These are phyloP conservation scores for Apiospora sp. DNA, from an alignment of 2,329 filamentous ascomycete species.

Conservation along the genomic window DNA sequence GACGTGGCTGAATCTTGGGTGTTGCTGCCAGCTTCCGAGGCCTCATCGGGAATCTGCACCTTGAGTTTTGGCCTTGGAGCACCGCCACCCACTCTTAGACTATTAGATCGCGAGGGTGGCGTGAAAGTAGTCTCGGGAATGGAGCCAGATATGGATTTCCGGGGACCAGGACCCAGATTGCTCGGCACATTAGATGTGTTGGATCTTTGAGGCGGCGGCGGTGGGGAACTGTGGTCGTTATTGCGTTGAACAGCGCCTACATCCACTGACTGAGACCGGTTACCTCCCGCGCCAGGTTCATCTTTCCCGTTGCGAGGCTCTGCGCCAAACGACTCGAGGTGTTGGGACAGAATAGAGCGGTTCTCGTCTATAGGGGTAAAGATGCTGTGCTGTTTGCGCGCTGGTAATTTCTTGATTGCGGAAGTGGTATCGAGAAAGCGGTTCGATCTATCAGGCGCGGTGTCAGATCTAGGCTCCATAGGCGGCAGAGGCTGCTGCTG, in stretches of 20 bases:
- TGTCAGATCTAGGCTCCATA: slow-evolving; percentile 58
- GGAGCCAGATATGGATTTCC: slow-evolving; percentile 63
- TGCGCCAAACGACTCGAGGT: slow-evolving; percentile 73
- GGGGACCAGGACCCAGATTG: slow-evolving; percentile 49
- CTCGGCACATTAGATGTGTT: slow-evolving; percentile 57
- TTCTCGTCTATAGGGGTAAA: slow-evolving; percentile 98
- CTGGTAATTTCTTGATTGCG: slow-evolving; percentile 61
- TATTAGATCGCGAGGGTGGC: slow-evolving; percentile 81
- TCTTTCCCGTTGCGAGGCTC: slow-evolving; percentile 54
- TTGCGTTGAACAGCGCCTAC: slow-evolving; percentile 62
- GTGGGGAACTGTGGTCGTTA: slow-evolving; percentile 60
- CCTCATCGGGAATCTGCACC: slow-evolving; percentile 93
- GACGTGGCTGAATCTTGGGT: slow-evolving; percentile 74
- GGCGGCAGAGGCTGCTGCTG: slow-evolving; percentile 59
- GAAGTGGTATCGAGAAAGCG: slow-evolving; percentile 36
- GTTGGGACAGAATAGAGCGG: slow-evolving; percentile 85
- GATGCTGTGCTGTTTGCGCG: slow-evolving; percentile 87
- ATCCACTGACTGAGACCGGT: slow-evolving; percentile 72
- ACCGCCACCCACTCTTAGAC: slow-evolving; percentile 65
- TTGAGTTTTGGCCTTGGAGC: slow-evolving; percentile 83
- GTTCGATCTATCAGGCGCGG: slow-evolving; percentile 53
- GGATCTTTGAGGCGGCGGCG: slow-evolving; percentile 60
- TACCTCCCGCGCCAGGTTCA: slow-evolving; percentile 48
- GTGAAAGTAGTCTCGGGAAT: slow-evolving; percentile 71
- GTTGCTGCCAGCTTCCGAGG: slow-evolving; percentile 77